Conservation (phyloP, 1,284 basidiomycete genomes). For the Pterula multifida region DNA sequence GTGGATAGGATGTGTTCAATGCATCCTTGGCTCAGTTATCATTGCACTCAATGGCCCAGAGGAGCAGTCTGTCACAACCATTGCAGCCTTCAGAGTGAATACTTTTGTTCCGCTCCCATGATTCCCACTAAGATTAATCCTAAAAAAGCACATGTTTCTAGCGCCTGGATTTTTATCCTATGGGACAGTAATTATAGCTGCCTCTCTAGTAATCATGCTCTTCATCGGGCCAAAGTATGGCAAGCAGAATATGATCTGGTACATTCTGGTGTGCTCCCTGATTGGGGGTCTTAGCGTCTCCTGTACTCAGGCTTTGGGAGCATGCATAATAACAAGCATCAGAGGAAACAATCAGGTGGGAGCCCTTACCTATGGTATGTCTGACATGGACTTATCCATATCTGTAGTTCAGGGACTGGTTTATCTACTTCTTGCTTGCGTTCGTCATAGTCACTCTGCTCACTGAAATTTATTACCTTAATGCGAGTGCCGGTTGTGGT, state of each 20-base stretch:
- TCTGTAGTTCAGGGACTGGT: slow-evolving; percentile 63
- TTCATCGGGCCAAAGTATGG: slow-evolving; percentile 83
- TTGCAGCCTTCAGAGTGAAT: slow-evolving; percentile 43
- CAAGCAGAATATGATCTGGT: slow-evolving; percentile 91
- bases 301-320: slow-evolving; percentile 88
- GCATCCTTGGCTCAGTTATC: slow-evolving; percentile 74
- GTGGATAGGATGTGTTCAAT: slow-evolving; percentile 73
- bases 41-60: slow-evolving; percentile 77
- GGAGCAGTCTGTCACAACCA: slow-evolving; percentile 73
- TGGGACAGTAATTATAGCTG: slow-evolving; percentile 48
- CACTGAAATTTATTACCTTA: slow-evolving; percentile 91
- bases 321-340: slow-evolving; percentile 81
- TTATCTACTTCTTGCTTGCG: slow-evolving; percentile 78
- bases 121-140: background rate
- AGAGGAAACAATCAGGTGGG: slow-evolving; percentile 77
- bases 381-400: background rate
- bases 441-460: slow-evolving; percentile 82
- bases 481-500: too few relatives aligned
- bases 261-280: slow-evolving; percentile 89
- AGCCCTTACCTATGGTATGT: too few relatives aligned
- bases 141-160: slow-evolving; percentile 64
- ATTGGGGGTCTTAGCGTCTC: slow-evolving; percentile 96
- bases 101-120: background rate
- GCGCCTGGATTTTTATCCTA: slow-evolving; percentile 82
- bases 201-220: slow-evolving; percentile 59